Base-by-base conservation (phyloP, 441 rosid genomes). In the Populus hybrid region DNA sequence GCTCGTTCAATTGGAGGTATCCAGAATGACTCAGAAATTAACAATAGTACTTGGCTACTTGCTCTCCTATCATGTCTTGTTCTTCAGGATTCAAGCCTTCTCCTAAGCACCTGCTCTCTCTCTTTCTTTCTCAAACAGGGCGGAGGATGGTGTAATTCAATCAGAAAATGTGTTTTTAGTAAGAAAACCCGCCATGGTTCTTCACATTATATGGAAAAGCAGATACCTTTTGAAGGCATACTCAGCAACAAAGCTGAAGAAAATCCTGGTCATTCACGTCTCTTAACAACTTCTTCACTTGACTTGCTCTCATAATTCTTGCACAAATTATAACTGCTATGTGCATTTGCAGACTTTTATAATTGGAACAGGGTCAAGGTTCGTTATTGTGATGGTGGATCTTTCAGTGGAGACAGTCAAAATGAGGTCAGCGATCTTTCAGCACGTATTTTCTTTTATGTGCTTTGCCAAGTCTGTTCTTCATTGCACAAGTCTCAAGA, bases 341-440 rank as follows among this genome's bases (percentile, higher is more conserved):
- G 34, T 9, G 70, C 7, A 63, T 18, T 69, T 84, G 87, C 89
- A 95, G 99, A 95, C 82, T 95, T 95, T 80, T 95, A 90, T 77
- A 92, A 95, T 83, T 95, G 99, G 99, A 95, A 95, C 81, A 87
- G 97, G 85, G 90, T 94, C 72, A 94, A 94, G 85, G 85, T 95
- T 79, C 97, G 99, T 23, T 95, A 94, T 72, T 95, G 99, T 50
- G 99, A 95, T 65, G 98, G 99, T 3, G 99, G 97, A 73, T 95
- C 99, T 57, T 95, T 95, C 75, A 75, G 87, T n/a, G 99, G 99
- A 74, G 93, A 94, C 79, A 84, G 91, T 63, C 90, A 90, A 86
- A 83, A 91, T 86, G 82, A 87, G 97, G 98, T 94, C 26, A 70
- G 35, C 14, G 40, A 46, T 69, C 70, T 23, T 14, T 67, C 30